Evolutionary conservation across 1,139 yeast species (phyloP).

Genomic region (Zygosaccharomyces pseudobailii): DNA sequence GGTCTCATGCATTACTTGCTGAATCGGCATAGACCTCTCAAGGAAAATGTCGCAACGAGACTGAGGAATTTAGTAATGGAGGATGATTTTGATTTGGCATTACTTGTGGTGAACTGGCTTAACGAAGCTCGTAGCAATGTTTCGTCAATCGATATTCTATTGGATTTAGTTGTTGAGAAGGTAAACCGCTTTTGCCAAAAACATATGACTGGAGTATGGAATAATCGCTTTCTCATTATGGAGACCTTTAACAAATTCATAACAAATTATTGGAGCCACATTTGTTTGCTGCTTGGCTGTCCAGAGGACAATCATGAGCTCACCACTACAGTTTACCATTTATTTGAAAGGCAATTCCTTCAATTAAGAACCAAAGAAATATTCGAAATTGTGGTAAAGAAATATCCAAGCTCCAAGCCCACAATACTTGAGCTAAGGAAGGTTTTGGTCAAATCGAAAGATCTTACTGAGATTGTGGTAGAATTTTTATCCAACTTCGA

Average conservation of each 20-base stretch:
- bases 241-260: conserved; percentile 27
- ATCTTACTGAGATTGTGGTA: conserved; percentile 30
- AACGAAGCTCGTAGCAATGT: conserved; percentile 18
- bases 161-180: conserved; percentile 41
- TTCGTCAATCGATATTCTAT: conserved; percentile 33
- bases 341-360: conserved; percentile 27
- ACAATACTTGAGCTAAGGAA: conserved; percentile 61
- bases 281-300: conserved; percentile 20
- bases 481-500: conserved; percentile 53
- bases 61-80: conserved; percentile 18
- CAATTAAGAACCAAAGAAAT: conserved; percentile 57
- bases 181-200: conserved; percentile 39
- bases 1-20: conserved; percentile 26
- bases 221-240: conserved; percentile 37
- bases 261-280: conserved; percentile 24
- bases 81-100: conserved; percentile 28
- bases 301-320: conserved; percentile 29
- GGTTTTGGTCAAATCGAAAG: conserved; percentile 36
- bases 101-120: conserved; percentile 25
- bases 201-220: conserved; percentile 42
- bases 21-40: conserved; percentile 19
- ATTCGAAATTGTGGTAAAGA: conserved; percentile 51
- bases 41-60: conserved; percentile 10
- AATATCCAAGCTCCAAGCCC: conserved; percentile 53
- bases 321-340: conserved; percentile 33